Conservation (phyloP, 129 eudicot species). For the Calendula officinalis region DNA sequence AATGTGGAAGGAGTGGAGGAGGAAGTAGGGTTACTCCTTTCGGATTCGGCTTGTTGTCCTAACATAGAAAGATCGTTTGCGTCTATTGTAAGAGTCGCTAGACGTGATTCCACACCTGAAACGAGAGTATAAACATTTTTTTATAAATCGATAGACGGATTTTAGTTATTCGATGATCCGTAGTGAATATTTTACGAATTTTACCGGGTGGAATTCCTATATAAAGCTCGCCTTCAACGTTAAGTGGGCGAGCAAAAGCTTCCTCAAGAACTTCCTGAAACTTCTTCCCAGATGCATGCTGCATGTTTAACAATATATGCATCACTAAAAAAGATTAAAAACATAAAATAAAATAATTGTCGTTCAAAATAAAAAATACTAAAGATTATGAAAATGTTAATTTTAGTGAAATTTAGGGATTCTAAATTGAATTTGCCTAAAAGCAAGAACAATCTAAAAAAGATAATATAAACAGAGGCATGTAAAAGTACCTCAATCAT, state of each 20-base stretch:
- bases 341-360: too few relatives aligned
- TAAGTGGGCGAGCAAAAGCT: conserved; percentile 73
- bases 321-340: not conserved
- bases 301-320: conserved; percentile 17
- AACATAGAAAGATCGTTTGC: conserved; percentile 46
- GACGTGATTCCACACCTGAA: conserved; percentile 86
- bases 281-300: conserved; percentile 84
- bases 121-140: not conserved
- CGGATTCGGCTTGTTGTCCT: conserved; percentile 24
- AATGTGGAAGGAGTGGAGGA: conserved; percentile 52
- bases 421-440: too few relatives aligned
- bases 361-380: too few relatives aligned
- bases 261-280: conserved; percentile 89
- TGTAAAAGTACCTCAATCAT: conserved; percentile 65
- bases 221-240: conserved; percentile 80
- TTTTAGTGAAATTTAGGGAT: too few relatives aligned
- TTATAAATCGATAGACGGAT: not conserved
- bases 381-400: too few relatives aligned
- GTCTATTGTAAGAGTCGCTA: conserved; percentile 75
- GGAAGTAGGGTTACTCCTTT: conserved; percentile 22
- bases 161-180: not conserved
- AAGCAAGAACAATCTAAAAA: too few relatives aligned
- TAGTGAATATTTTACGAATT: not conserved
- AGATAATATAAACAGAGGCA: not conserved
- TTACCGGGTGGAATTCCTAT: conserved; percentile 92